phyloP scores from a whole-genome alignment of 1,284 basidiomycete genomes.

The Rhodotorula sp. region DNA sequence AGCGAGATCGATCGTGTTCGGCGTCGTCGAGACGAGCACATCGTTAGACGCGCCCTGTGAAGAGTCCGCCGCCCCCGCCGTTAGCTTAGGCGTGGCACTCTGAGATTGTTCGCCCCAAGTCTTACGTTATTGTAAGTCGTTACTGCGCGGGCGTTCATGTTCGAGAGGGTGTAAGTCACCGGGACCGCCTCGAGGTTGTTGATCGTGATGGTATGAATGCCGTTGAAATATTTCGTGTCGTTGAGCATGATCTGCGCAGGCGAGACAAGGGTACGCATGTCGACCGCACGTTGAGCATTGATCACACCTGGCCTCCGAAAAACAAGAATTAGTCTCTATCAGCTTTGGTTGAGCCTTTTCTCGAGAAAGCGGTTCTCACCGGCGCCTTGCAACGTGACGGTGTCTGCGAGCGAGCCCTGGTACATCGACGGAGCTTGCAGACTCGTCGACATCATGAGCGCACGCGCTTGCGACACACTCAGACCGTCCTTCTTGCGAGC shows the following conservation, averaged over 20 bases:
- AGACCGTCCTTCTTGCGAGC: slow-evolving; percentile 56
- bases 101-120: background rate
- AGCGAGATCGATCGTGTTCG: slow-evolving; percentile 3
- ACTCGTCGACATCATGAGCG: slow-evolving; percentile 63
- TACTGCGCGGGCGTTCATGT: slow-evolving; percentile 5
- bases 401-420: slow-evolving; percentile 56
- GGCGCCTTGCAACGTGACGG: slow-evolving; percentile 62
- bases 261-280: slow-evolving; percentile 58
- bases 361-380: slow-evolving; percentile 9
- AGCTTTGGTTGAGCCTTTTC: accelerated
- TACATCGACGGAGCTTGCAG: slow-evolving; percentile 56
- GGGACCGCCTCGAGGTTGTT: slow-evolving; percentile 24
- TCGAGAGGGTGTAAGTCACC: slow-evolving; percentile 17
- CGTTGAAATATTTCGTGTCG: slow-evolving; percentile 63
- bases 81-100: too few species aligned
- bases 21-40: slow-evolving; percentile 19
- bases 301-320: slow-evolving; percentile 58
- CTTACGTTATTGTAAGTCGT: slow-evolving; percentile 29
- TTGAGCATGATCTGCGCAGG: slow-evolving; percentile 66
- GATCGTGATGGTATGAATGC: slow-evolving; percentile 52
- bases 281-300: slow-evolving; percentile 63
- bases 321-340: background rate
- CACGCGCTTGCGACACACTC: slow-evolving; percentile 54
- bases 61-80: background rate
- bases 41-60: slow-evolving; percentile 20